Base-by-base conservation (phyloP, 371 early-diverging fungal genomes). In the Mucor racemosus region DNA sequence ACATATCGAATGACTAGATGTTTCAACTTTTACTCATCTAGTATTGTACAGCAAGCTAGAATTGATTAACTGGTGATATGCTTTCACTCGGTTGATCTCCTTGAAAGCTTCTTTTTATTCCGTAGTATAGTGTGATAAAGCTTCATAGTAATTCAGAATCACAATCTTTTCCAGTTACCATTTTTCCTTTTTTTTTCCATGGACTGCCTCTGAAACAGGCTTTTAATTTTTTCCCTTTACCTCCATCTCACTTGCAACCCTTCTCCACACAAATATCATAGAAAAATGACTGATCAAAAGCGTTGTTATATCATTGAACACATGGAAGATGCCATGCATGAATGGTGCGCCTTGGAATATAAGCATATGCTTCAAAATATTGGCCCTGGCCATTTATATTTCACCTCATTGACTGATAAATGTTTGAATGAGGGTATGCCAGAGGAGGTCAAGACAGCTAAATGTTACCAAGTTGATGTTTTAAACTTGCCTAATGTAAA, bases 301-400 rank as follows among this genome's bases (percentile, higher is more conserved):
- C 61, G 71, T 15, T 60, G 69, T 15, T 92, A 85, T 74, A 89
- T 92, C 72, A 84, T 91, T 44, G 93, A 93, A 73, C 92, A 92
- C 72, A 86, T 93, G 87, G 91, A 93, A 75, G 89, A 88, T 56
- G 77, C 84, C 71, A 86, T 91, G 81, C 87, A 89, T 65, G 90
- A 88, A 56, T 90, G 90, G 90, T 89, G 90, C 76, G 66, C 76
- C 60, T 83, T 91, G 42, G 93, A 93, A 74, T 93, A 93, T 74
- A 81, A 85, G 64, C 89, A 93, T 75, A 91, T 93, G 89, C 72
- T 89, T n/a, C 64, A 71, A 41, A 81, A 78, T 42, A 78, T 88
- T 60, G 87, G 88, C 3, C 76, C 81, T 19, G 86, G 85, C 40
- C 80, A 87, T 63, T 72, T 88, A 56, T 85, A 86, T 62, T 88